phyloP scores from a whole-genome alignment of 768 basidiomycete genomes.

The Boletus insuetus region DNA sequence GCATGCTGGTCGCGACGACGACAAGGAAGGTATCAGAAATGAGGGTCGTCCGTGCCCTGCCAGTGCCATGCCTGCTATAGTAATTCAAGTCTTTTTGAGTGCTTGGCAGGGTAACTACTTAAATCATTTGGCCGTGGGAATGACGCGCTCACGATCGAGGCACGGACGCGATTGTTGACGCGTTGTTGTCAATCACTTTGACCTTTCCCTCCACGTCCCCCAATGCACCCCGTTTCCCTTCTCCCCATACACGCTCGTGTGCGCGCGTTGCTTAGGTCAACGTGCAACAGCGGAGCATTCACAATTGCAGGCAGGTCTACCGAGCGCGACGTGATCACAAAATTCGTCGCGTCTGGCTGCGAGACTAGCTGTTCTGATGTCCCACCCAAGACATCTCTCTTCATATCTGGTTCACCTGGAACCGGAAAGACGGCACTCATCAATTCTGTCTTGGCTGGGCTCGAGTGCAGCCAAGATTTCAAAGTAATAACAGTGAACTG shows the following conservation, averaged over 20 bases:
- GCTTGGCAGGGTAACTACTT: too few species aligned
- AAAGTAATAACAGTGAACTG: slow-evolving; percentile 69
- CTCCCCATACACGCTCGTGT: slow-evolving; percentile 57
- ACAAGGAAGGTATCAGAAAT: too few species aligned
- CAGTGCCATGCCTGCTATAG: too few species aligned
- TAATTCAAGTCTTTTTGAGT: too few species aligned
- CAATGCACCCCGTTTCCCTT: slow-evolving; percentile 48
- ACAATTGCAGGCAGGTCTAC: slow-evolving; percentile 64
- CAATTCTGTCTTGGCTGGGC: slow-evolving; percentile 54
- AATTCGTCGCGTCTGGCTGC: slow-evolving; percentile 60
- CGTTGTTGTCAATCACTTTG: slow-evolving; percentile 38
- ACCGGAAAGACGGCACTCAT: slow-evolving; percentile 90
- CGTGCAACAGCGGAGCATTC: slow-evolving; percentile 49
- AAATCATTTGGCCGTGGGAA: slow-evolving; percentile 18
- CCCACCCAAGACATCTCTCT: slow-evolving; percentile 50
- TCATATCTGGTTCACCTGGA: slow-evolving; percentile 91
- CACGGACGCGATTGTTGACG: slow-evolving; percentile 23
- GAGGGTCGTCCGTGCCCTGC: too few species aligned
- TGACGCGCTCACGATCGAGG: slow-evolving; percentile 11
- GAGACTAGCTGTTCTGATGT: slow-evolving; percentile 20
- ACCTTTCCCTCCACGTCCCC: slow-evolving; percentile 54
- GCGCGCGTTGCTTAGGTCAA: slow-evolving; percentile 69
- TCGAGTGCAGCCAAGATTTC: slow-evolving; percentile 38
- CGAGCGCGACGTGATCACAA: slow-evolving; percentile 56
- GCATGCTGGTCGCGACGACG: slow-evolving; percentile 14